Percentiles rank a stretch among this genome's conserved stretches.
phyloP scores from a whole-genome alignment of 192 early-diverging fungal species.

The Linderina pennispora region DNA sequence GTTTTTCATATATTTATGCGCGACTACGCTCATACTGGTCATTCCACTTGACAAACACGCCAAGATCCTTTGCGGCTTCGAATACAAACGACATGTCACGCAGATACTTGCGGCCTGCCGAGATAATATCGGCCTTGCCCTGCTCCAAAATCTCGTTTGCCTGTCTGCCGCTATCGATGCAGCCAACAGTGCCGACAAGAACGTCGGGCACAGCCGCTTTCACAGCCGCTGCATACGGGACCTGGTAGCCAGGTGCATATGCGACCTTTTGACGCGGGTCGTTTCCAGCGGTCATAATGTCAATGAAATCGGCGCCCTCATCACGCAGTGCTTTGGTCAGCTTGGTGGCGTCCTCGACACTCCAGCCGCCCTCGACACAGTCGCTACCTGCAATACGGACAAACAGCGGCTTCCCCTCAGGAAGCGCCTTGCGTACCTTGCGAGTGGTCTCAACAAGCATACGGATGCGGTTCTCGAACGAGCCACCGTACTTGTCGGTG shows the following conservation, averaged over 20 bases:
- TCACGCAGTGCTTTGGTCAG: conserved; percentile 50
- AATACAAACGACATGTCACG: conserved; percentile 61
- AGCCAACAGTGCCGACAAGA: conserved; percentile 58
- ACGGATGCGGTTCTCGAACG: conserved; percentile 79
- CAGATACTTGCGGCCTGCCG: conserved; percentile 66
- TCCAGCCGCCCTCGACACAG: conserved; percentile 62
- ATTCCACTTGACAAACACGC: conserved; percentile 54
- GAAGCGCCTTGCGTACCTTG: conserved; percentile 64
- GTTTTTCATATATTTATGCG: too few species aligned
- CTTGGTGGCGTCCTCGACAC: conserved; percentile 64
- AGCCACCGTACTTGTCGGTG: conserved; percentile 89
- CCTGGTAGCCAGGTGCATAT: conserved; percentile 52
- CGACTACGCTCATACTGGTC: conserved; percentile 57
- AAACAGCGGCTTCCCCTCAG: conserved; percentile 75
- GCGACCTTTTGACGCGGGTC: conserved; percentile 49
- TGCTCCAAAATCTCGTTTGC: conserved; percentile 63
- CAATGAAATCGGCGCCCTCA: conserved; percentile 78
- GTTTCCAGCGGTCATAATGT: conserved; percentile 74
- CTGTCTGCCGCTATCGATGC: conserved; percentile 57
- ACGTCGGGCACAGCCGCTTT: conserved; percentile 53
- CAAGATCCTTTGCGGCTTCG: conserved; percentile 59
- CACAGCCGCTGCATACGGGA: conserved; percentile 61
- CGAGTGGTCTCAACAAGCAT: conserved; percentile 65
- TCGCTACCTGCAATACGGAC: conserved; percentile 76
- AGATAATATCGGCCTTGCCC: conserved; percentile 68